Conservation (phyloP, 192 early-diverging fungal genomes). For the Haplosporangium gracile region DNA sequence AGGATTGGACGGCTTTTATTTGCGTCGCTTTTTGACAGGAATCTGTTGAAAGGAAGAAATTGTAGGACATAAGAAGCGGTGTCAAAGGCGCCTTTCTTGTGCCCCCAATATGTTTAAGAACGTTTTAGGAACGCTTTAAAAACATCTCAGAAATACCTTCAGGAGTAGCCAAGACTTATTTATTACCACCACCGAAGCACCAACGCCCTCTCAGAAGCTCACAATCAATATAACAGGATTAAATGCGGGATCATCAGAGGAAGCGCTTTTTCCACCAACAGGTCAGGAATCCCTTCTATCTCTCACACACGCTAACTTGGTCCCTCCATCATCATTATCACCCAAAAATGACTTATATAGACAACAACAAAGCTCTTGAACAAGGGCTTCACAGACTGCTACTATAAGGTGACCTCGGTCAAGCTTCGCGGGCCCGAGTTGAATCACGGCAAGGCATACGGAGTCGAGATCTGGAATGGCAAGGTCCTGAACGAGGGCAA, state of each 20-base stretch:
- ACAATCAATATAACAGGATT: no score
- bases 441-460: constrained; percentile 52
- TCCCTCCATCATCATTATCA: not conserved
- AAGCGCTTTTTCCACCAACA: no score
- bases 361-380: constrained; percentile 48
- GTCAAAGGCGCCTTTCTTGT: not conserved
- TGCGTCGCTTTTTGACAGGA: not conserved
- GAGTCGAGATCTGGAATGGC: constrained; percentile 55
- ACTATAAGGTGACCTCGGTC: constrained; percentile 52
- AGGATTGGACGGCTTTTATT: not conserved
- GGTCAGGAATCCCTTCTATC: no score
- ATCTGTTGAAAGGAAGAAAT: not conserved
- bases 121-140: not conserved
- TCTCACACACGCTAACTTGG: not conserved
- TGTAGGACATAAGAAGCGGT: not conserved
- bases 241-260: no score
- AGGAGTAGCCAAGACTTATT: not conserved
- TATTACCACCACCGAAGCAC: not conserved
- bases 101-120: not conserved
- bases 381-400: constrained; percentile 56
- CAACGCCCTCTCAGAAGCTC: no score
- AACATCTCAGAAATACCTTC: no score
- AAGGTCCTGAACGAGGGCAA: constrained; percentile 55
- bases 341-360: not conserved
- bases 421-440: constrained; percentile 45